These are phyloP conservation scores for Penicillium concentricum DNA, from an alignment of 2,329 filamentous ascomycete species.

Conservation along the genomic window DNA sequence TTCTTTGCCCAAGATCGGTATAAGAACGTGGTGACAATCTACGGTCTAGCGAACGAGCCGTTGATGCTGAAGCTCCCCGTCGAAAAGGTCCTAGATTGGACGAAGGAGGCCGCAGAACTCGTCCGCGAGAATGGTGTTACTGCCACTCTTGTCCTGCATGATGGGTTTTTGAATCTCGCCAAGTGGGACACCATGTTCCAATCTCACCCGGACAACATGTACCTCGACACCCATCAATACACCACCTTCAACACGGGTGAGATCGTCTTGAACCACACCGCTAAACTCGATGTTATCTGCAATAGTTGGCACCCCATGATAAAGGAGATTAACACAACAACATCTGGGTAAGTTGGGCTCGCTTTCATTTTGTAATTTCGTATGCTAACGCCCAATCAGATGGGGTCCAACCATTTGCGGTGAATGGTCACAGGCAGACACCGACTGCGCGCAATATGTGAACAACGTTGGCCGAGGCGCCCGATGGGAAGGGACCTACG, in stretches of 20 bases:
- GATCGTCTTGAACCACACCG: constrained; percentile 74
- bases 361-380: not conserved
- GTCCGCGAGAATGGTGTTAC: constrained; percentile 75
- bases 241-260: constrained; percentile 94
- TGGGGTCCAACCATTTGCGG: constrained; percentile 94
- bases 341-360: constrained; percentile 56
- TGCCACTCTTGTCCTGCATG: constrained; percentile 78
- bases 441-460: constrained; percentile 82
- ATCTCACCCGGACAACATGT: constrained; percentile 63
- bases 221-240: constrained; percentile 98
- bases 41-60: constrained; percentile 93
- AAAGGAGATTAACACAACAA: constrained; percentile 66
- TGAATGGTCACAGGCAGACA: constrained; percentile 97
- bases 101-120: constrained; percentile 66
- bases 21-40: constrained; percentile 86
- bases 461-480: constrained; percentile 88
- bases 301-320: constrained; percentile 81
- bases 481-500: constrained; percentile 85
- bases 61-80: constrained; percentile 73
- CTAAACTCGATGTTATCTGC: constrained; percentile 86
- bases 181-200: constrained; percentile 88
- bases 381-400: constrained; percentile 27
- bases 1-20: constrained; percentile 96
- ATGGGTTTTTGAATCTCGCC: constrained; percentile 86
- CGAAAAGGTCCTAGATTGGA: constrained; percentile 74